A percentile compares a stretch with the other conserved stretches of the same genome.
Conservation (phyloP, 164 flowering plant species). For the Dillenia turbinata region DNA sequence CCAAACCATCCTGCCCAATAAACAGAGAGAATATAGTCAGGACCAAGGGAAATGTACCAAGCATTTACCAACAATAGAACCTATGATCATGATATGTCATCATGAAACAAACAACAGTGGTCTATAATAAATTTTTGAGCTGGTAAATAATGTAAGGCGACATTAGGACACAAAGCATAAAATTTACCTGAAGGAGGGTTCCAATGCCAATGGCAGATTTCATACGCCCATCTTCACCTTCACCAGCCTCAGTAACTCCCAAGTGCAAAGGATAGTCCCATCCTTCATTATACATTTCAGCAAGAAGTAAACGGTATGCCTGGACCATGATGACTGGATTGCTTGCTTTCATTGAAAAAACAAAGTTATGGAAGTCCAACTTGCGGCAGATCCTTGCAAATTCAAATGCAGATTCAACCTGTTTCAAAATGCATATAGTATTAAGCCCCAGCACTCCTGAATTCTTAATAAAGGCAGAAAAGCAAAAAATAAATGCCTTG, state of each 20-base stretch:
- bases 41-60: no score
- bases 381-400: slow-evolving; percentile 94
- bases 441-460: background rate
- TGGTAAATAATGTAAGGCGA: background rate
- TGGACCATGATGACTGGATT: slow-evolving; percentile 97
- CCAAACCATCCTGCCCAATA: slow-evolving; percentile 82
- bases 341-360: slow-evolving; percentile 99
- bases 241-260: slow-evolving; percentile 99
- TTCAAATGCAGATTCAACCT: slow-evolving; percentile 99
- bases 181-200: slow-evolving; percentile 86
- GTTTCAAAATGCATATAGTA: slow-evolving; percentile 15
- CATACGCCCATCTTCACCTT: slow-evolving; percentile 99
- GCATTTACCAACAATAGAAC: no score
- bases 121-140: background rate
- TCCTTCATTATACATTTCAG: slow-evolving; percentile 95
- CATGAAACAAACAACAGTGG: background rate
- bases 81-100: no score
- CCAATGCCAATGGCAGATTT: slow-evolving; percentile 99
- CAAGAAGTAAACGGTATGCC: slow-evolving; percentile 89
- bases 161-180: background rate
- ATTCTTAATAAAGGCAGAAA: background rate
- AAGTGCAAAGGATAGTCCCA: slow-evolving; percentile 98
- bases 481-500: background rate
- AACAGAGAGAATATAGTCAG: no score
- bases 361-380: slow-evolving; percentile 89